These are phyloP conservation scores for Fusarium pilosicola DNA, from an alignment of 2,329 filamentous ascomycete species.

Conservation along the genomic window DNA sequence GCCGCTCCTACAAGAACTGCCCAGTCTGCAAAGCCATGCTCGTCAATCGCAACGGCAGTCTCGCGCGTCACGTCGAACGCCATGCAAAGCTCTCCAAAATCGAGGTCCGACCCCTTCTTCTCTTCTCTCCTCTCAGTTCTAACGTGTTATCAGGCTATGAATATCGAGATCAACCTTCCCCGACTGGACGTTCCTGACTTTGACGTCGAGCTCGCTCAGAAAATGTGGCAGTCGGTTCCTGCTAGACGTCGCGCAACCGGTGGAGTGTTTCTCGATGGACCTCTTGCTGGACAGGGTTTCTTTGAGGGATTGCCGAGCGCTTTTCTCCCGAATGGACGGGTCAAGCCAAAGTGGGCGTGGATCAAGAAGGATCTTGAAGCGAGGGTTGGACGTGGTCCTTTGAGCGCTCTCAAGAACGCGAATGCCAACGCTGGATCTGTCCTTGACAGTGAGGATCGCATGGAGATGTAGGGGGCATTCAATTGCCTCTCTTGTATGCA, in stretches of 20 bases:
- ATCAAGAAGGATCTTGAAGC: constrained; percentile 4
- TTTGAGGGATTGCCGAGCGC: background rate
- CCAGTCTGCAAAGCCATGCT: constrained; percentile 10
- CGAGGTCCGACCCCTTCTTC: background rate
- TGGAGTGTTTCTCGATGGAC: constrained; percentile 3
- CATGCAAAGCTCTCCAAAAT: constrained; percentile 15
- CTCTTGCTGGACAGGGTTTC: constrained; percentile 8
- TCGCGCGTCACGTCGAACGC: constrained; percentile 11
- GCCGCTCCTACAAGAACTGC: background rate
- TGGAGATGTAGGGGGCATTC: background rate
- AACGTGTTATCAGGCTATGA: background rate
- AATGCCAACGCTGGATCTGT: background rate
- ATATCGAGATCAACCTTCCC: background rate
- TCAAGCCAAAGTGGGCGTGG: constrained; percentile 11
- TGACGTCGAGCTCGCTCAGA: background rate
- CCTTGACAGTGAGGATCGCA: fast-evolving
- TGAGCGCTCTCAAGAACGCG: background rate
- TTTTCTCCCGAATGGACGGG: constrained; percentile 5
- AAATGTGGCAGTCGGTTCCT: constrained; percentile 21
- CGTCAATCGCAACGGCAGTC: background rate
- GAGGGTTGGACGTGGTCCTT: background rate
- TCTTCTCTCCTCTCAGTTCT: fast-evolving
- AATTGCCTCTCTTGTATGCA: background rate
- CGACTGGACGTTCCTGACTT: background rate
- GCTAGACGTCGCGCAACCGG: constrained; percentile 7